These are phyloP conservation scores for Rusavskia elegans DNA, from an alignment of 495 filamentous ascomycete species.

Conservation along the genomic window DNA sequence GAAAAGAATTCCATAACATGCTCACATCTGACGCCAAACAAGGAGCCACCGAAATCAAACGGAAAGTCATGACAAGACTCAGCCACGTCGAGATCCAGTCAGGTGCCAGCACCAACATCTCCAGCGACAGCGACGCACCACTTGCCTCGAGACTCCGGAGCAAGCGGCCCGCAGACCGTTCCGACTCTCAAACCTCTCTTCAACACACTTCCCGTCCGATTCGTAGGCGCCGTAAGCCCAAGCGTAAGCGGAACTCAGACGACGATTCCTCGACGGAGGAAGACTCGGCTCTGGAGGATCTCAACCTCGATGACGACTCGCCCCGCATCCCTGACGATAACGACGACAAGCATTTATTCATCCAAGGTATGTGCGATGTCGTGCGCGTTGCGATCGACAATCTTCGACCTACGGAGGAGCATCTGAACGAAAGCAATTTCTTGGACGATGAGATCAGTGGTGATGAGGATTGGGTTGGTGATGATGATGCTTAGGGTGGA, in stretches of 20 bases:
- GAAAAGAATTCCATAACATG: neutral
- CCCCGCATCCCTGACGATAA: neutral
- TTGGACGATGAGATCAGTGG: slow-evolving; percentile 52
- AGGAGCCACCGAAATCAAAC: neutral
- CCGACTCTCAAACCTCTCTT: neutral
- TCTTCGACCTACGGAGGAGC: slow-evolving; percentile 56
- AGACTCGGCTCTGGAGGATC: slow-evolving; percentile 13
- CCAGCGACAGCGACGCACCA: neutral
- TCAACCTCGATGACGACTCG: slow-evolving; percentile 1
- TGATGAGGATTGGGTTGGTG: slow-evolving; percentile 47
- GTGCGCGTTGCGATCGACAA: slow-evolving; percentile 77
- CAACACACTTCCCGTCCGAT: neutral
- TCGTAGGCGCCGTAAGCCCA: neutral
- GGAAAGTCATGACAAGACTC: neutral
- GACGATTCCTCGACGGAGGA: slow-evolving; percentile 11
- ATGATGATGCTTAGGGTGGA: too few relatives aligned
- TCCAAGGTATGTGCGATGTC: slow-evolving; percentile 65
- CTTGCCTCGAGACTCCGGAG: neutral
- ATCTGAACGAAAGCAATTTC: slow-evolving; percentile 65
- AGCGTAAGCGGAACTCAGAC: neutral
- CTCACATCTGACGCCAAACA: neutral
- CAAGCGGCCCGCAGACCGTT: neutral
- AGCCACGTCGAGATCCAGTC: neutral
- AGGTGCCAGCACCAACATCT: neutral
- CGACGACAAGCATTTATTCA: slow-evolving; percentile 17